A percentile compares a stretch with the other conserved stretches of the same genome.
Conservation (phyloP, 2,329 filamentous ascomycete genomes). For the Colletotrichum graminicola region DNA sequence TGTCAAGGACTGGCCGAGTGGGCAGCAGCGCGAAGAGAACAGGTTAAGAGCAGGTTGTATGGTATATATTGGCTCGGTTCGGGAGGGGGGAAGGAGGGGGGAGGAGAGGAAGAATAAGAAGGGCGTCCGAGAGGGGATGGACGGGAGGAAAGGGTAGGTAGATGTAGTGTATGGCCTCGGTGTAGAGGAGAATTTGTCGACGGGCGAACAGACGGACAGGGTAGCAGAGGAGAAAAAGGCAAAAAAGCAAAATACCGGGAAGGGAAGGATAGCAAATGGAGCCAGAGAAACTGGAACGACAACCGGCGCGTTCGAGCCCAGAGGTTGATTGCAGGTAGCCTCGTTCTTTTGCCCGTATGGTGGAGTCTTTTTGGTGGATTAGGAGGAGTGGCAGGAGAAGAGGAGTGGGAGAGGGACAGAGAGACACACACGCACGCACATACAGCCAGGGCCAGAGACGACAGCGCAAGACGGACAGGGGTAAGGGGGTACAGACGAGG, state of each 20-base stretch:
- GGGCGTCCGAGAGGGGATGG: constrained; percentile 19
- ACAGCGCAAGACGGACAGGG: constrained; percentile 16
- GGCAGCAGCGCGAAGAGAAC: constrained; percentile 8
- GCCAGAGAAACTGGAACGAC: constrained; percentile 38
- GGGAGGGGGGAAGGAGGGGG: background rate
- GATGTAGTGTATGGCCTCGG: constrained; percentile 9
- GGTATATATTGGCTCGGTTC: constrained; percentile 29
- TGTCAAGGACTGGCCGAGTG: constrained; percentile 27
- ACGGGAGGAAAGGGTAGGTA: constrained; percentile 25
- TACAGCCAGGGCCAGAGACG: constrained; percentile 36
- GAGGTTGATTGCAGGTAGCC: constrained; percentile 39
- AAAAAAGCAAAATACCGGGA: constrained; percentile 39
- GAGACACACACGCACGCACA: background rate
- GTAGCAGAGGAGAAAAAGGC: constrained; percentile 19
- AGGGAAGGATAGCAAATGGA: constrained; percentile 35
- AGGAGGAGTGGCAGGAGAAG: constrained; percentile 21
- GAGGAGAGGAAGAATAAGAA: constrained; percentile 26
- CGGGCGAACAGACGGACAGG: constrained; percentile 12
- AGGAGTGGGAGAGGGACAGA: constrained; percentile 16
- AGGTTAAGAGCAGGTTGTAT: constrained; percentile 13
- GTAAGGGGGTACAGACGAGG: constrained; percentile 12
- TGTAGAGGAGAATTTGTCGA: constrained; percentile 9
- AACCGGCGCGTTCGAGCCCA: constrained; percentile 40
- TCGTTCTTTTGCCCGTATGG: constrained; percentile 34
- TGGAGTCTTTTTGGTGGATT: constrained; percentile 32